Evolutionary conservation across 2,329 filamentous ascomycete genomes (phyloP), one percentile per base, ranked within the genome.

Genomic region (Calonectria pseudoturangicola): DNA sequence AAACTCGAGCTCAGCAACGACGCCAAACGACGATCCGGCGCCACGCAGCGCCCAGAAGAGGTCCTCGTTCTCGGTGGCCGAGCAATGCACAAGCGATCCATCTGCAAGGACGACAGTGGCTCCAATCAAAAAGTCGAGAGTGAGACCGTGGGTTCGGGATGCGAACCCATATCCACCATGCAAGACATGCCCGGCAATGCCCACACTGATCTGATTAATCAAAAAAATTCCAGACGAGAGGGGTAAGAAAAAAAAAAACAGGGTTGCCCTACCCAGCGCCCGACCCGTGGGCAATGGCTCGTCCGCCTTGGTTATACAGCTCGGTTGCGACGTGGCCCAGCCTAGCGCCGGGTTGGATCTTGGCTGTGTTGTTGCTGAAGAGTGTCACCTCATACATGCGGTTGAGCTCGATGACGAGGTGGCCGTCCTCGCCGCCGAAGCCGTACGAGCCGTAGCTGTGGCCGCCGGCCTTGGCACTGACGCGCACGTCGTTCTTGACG

Each of bases 381-480:
- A 80, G 25, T 0, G 73, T 78, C 33, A 87, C 80, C 4, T 73
- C 73, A n/a, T 84, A 79, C 80, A 87, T 84, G 4, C 80, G 79
- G 43, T 86, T 82, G 33, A 88, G 73, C 54, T 85, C 82, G 36
- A 88, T 76, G 16, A 87, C 81, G 18, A 87, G 76, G 15, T 83
- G 83, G 0, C 86, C 85, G 73, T 87, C 81, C 27, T 82, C 80
- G 3, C 86, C 86, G 1, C 85, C 85, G 13, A 82, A 82, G 72
- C 87, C 87, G 68, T 86, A 88, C 47, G 88, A 89, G 0, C 83
- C 89, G 79, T 89, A 91, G 48, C 86, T 88, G 76, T 91, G 89
- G 0, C 89, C 89, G 15, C 89, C 89, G 45, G 85, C 84, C 72
- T 86, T 87, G 3, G 88, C 83, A 51, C 88, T 88, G 3, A 91